Evolutionary conservation across 768 basidiomycete genomes (phyloP), one percentile per base, ranked within the genome.

Genomic region (Boletus bicolor): DNA sequence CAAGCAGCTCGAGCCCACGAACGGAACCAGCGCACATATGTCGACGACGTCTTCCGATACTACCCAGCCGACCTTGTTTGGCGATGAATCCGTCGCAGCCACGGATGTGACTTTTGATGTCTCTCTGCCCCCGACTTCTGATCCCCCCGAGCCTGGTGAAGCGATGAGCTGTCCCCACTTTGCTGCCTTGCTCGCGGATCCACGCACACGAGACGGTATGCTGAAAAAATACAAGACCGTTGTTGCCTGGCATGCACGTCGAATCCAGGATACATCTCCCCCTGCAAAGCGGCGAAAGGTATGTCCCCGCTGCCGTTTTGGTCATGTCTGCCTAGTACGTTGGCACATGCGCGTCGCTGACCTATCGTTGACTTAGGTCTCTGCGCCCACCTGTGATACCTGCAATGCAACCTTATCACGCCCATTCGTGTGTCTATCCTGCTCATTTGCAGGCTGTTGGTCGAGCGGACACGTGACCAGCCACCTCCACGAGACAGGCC

Each of bases 361-460:
- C 43, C 4, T 11, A 21, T 26, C 21, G 8, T 15, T 15, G 11
- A 34, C 32, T 1, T 42, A 86, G 84, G 66, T 81, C 35, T 69
- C 86, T 5, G 74, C 78, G 17, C 90, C 91, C 11, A 71, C 77
- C 4, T 92, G 91, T 65, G 81, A 79, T 9, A 78, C 75, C 12
- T 93, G 91, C 64, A 70, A 73, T 9, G 49, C 76, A 2, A 64
- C 82, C 2, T 73, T 90, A 30, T 74, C 82, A 1, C 76, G 89
- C 24, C 87, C 90, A 0, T 84, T 87, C 63, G 83, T 80, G 4
- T 93, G 91, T 60, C 73, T 92, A 7, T 78, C 84, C n/a, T 93
- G 91, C 62, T 64, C 81, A 4, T 87, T 77, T 64, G 75, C 79
- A 10, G 89, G 85, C 7, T 91, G 91, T 59, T 92, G 89, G 89